These are phyloP conservation scores for Pyrenophora teres DNA, from an alignment of 2,329 filamentous ascomycete species.

Conservation along the genomic window DNA sequence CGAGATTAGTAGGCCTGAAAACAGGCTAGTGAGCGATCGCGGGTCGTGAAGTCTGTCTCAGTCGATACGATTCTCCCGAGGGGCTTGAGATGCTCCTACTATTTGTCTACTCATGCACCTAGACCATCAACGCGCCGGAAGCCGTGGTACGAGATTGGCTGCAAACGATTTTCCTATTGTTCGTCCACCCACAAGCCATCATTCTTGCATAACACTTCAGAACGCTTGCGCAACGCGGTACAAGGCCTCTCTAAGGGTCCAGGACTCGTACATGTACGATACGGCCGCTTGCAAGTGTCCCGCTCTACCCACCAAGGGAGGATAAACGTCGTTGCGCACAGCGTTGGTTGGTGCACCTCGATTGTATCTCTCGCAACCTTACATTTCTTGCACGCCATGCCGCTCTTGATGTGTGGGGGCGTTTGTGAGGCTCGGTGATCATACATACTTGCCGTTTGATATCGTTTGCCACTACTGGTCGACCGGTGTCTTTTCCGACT, in stretches of 20 bases:
- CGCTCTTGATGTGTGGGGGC: conserved; percentile 7
- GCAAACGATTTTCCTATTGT: conserved; percentile 13
- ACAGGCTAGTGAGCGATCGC: conserved; percentile 1
- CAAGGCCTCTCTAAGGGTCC: conserved; percentile 14
- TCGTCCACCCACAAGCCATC: conserved; percentile 17
- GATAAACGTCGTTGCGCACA: conserved; percentile 18
- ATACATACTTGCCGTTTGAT: conserved; percentile 12
- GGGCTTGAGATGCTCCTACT: no score
- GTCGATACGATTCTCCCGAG: no score
- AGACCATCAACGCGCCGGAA: neutral
- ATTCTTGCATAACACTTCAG: conserved; percentile 23
- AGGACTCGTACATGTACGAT: conserved; percentile 17
- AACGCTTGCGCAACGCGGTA: conserved; percentile 25
- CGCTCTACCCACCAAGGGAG: conserved; percentile 13
- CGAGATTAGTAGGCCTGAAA: neutral
- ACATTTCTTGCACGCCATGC: conserved; percentile 26
- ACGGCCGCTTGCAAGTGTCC: conserved; percentile 14
- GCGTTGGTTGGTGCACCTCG: conserved; percentile 19
- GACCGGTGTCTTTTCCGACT: neutral
- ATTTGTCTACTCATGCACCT: neutral
- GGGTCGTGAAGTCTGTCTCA: neutral
- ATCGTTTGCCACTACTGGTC: conserved; percentile 5
- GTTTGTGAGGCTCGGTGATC: neutral
- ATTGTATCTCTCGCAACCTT: conserved; percentile 13
- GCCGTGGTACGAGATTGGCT: conserved; percentile 15